phyloP scores from a whole-genome alignment of 1,139 yeast genomes.

The Blastobotrys proliferans region DNA sequence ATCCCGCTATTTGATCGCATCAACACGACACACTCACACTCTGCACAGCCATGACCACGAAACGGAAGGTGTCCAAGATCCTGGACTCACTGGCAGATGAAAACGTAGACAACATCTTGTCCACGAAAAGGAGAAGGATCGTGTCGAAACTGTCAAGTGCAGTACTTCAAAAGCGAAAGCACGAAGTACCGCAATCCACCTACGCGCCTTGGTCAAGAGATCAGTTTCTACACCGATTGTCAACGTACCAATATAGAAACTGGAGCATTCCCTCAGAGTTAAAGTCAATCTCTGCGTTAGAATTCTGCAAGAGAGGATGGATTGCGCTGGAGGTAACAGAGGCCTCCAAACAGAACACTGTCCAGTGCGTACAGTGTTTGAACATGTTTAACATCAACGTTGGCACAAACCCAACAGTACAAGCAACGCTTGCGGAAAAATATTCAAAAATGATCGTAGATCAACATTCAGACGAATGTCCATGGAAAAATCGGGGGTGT shows the following conservation, averaged over 20 bases:
- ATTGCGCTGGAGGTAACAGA: conserved; percentile 11
- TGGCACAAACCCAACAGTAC: conserved; percentile 16
- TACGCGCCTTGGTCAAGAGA: conserved; percentile 26
- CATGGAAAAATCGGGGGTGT: conserved; percentile 19
- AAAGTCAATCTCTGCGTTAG: conserved; percentile 16
- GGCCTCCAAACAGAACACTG: conserved; percentile 14
- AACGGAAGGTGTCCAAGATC: conserved; percentile 12
- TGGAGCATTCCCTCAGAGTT: conserved; percentile 22
- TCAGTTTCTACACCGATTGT: conserved; percentile 18
- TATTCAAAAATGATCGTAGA: conserved; percentile 15
- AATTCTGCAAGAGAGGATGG: conserved; percentile 23
- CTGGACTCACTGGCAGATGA: conserved; percentile 5
- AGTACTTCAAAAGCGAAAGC: neutral
- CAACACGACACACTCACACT: neutral
- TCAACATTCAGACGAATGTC: conserved; percentile 18
- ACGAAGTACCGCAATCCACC: conserved; percentile 3
- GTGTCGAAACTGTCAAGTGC: neutral
- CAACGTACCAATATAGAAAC: conserved; percentile 18
- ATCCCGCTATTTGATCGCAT: neutral
- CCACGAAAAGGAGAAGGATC: neutral
- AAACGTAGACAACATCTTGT: neutral
- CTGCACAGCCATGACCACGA: conserved; percentile 5
- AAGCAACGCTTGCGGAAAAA: conserved; percentile 11
- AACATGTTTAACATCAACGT: conserved; percentile 17
- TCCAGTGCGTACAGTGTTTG: conserved; percentile 22